Percentiles rank a stretch among this genome's conserved stretches.
phyloP scores from a whole-genome alignment of 441 rosid species.

The Dalechampia spathulata region DNA sequence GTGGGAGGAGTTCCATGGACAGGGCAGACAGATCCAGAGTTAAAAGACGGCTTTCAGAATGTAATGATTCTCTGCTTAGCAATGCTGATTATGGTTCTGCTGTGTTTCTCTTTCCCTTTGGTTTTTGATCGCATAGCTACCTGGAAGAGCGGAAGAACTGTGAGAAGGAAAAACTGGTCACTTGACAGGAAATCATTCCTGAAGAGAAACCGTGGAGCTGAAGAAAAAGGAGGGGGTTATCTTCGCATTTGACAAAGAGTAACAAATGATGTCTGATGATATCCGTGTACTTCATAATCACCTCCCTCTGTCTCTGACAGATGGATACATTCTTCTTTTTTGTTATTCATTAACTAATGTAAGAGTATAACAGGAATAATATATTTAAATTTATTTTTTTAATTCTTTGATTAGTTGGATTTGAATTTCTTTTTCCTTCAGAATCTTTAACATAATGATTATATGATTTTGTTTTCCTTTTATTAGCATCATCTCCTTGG shows the following conservation, averaged over 20 bases:
- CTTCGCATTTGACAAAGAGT: slow-evolving; percentile 46
- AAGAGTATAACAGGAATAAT: too few relatives aligned
- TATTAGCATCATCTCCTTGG: too few relatives aligned
- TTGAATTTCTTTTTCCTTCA: too few relatives aligned
- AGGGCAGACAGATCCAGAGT: slow-evolving; percentile 43
- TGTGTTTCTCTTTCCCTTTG: slow-evolving; percentile 65
- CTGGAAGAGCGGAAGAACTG: slow-evolving; percentile 43
- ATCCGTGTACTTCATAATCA: too few relatives aligned
- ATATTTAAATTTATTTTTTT: too few relatives aligned
- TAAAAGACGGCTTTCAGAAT: slow-evolving; percentile 70
- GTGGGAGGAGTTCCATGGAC: slow-evolving; percentile 99
- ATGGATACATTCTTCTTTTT: too few relatives aligned
- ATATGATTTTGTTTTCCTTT: too few relatives aligned
- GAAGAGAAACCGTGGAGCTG: slow-evolving; percentile 36
- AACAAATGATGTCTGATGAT: too few relatives aligned
- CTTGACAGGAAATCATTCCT: slow-evolving; percentile 63
- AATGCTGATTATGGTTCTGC: slow-evolving; percentile 44
- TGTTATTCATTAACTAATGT: too few relatives aligned
- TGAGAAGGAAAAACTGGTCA: slow-evolving; percentile 67
- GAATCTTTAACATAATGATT: too few relatives aligned
- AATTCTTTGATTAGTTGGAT: too few relatives aligned
- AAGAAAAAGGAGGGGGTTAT: slow-evolving; percentile 56
- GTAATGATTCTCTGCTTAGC: slow-evolving; percentile 68
- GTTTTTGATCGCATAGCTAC: slow-evolving; percentile 35
- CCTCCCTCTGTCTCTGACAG: too few relatives aligned